Conservation (phyloP, 495 filamentous ascomycete species). For the Xanthoparmelia taractica region DNA sequence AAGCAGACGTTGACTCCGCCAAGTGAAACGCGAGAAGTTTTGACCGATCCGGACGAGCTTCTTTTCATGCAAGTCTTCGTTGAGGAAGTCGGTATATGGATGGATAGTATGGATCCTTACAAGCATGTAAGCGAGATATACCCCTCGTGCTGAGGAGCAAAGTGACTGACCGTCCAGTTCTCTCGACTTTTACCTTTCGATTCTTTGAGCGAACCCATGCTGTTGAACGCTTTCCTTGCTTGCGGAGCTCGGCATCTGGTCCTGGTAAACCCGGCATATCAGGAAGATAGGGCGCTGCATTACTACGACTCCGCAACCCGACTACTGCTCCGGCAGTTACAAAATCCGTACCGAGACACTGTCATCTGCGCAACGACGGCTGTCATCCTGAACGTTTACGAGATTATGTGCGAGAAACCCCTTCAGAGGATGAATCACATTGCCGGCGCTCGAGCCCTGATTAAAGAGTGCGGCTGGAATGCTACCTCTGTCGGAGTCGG, state of each 20-base stretch:
- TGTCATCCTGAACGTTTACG: conserved; percentile 83
- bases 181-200: conserved; percentile 72
- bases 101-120: conserved; percentile 81
- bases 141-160: conserved; percentile 15
- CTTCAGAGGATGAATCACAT: conserved; percentile 79
- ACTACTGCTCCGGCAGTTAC: conserved; percentile 60
- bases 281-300: conserved; percentile 66
- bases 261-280: conserved; percentile 60
- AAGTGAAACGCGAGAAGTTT: conserved; percentile 42
- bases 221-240: conserved; percentile 85
- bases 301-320: conserved; percentile 80
- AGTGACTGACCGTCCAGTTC: conserved; percentile 48
- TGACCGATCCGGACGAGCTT: conserved; percentile 68
- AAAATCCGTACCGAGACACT: conserved; percentile 76
- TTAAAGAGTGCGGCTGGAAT: conserved; percentile 88
- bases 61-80: conserved; percentile 85
- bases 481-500: conserved; percentile 72
- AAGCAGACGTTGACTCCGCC: conserved; percentile 45
- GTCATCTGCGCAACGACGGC: conserved; percentile 85
- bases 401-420: conserved; percentile 75
- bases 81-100: conserved; percentile 85
- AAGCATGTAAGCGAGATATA: conserved; percentile 59
- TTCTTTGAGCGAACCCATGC: conserved; percentile 74
- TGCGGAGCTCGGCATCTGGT: conserved; percentile 79
- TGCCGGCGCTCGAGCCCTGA: conserved; percentile 74